Base-by-base conservation (phyloP, 306 rosid species). In the Trichosanthes cucumerina region DNA sequence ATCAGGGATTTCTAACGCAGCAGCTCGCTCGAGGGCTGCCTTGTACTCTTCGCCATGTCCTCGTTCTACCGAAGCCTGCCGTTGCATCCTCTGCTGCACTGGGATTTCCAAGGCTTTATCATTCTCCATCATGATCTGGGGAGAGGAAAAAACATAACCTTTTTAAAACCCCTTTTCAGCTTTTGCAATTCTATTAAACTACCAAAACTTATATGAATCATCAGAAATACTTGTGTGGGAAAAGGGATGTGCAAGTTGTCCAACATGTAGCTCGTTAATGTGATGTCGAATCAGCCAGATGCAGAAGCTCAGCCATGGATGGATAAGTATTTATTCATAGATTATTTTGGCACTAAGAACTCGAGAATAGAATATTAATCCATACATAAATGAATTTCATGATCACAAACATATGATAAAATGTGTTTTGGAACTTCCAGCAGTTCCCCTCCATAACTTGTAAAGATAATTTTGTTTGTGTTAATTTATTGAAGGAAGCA, bases 21-120 rank as follows among this genome's bases (percentile, higher is more conserved):
- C 79, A 4, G 97, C 97, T 53, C 93, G 90, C 75, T 81, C 87
- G 74, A 92, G 95, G 6, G 97, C 97, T 34, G 97, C 97, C 56
- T 47, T 79, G 82, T 92, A 85, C 85, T 92, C 98, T 80, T 86
- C 86, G 7, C 87, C 84, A 79, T 86, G 98, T 77, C 79, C 97
- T 39, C 89, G 87, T 8, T 81, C 91, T 15, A 89, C 81, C 53
- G 84, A 88, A 62, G 81, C 86, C 2, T 90, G 83, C 53, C 97
- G 85, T 68, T 85, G 88, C 97, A 95, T 95, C 86, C 84, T 88
- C 81, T 95, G 99, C 85, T 83, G 82, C 28, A 80, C 78, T 0
- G 97, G 97, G 54, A 89, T 84, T 73, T 86, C 93, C 93, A 88
- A 88, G 12, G 71, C 78, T 33, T 24, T 71, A 44, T 91, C 92